Evolutionary conservation across 176 grass and related monocot species (phyloP), one percentile per base, ranked within the genome.

Genomic region (Musa acuminata): DNA sequence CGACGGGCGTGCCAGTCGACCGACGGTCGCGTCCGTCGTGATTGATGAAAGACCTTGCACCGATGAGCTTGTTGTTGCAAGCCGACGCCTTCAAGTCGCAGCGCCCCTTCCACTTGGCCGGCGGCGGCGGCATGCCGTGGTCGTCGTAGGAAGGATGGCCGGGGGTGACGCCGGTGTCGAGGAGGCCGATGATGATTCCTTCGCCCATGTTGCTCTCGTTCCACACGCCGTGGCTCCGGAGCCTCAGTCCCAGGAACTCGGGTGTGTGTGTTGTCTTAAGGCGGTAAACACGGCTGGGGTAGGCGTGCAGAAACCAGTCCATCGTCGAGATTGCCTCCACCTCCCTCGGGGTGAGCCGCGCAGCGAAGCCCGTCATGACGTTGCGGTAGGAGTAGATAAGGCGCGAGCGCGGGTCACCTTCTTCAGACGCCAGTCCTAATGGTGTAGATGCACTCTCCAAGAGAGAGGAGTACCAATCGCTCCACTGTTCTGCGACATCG

Each of bases 141-240:
- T 66, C 79, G 55, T 25, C 51, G 68, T 74, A 81, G 8, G 79
- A 81, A 11, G 22, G 20, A 13, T 81, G 69, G 0, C 16, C 20
- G 1, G 8, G 53, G 20, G 25, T 3, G 62, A 81, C 53, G 29
- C 79, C 70, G n/a, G 0, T 51, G 72, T 81, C 79, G 24, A 81
- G 2, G 22, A 81, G 19, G 9, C 79, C 79, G 10, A 81, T 55
- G 49, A 81, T 74, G 12, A 81, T 27, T 12, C 79, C 79, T 51
- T 81, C 57, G 35, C 79, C 79, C 8, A 69, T 69, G 21, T 53
- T 27, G 22, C n/a, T 11, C 11, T 26, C 21, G 20, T 67, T 26
- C 64, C 64, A 67, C 22, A 67, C 9, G 64, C 64, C 64, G 22
- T 12, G n/a, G 64, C 64, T 3, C 11, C 12, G 11, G 64, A 13